Percentiles rank a stretch among this genome's conserved stretches.
These are phyloP conservation scores for Citrus inodora DNA, from an alignment of 345 rosid genomes.

Conservation along the genomic window DNA sequence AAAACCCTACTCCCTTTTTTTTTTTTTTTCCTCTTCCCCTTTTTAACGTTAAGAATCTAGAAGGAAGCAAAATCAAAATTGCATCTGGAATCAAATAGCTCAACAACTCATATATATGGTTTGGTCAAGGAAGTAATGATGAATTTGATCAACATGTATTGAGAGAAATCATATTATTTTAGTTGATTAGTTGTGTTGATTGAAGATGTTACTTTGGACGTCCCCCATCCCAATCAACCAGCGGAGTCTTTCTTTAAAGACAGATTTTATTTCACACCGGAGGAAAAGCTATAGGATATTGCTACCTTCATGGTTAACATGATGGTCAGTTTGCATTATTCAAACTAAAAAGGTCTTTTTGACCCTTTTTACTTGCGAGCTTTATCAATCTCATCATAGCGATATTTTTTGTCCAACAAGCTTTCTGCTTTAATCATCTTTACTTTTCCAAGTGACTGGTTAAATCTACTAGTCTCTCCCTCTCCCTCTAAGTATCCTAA, in stretches of 20 bases:
- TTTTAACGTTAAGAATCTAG: not conserved
- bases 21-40: too few relatives aligned
- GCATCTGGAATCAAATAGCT: not conserved
- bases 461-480: not conserved
- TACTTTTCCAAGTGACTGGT: not conserved
- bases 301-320: conserved; percentile 1
- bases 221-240: not conserved
- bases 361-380: conserved; percentile 19
- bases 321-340: conserved; percentile 3
- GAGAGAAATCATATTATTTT: not conserved
- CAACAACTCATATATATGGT: not conserved
- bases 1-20: not conserved
- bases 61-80: not conserved
- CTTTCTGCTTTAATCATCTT: not conserved
- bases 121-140: conserved; percentile 1
- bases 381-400: conserved; percentile 10
- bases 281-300: conserved; percentile 15
- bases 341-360: conserved; percentile 22
- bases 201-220: not conserved
- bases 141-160: not conserved
- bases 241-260: conserved; percentile 8
- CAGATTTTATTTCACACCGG: conserved; percentile 16
- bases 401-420: not conserved
- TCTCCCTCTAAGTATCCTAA: not conserved
- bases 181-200: not conserved